Evolutionary conservation across 2,329 filamentous ascomycete species (phyloP), one percentile per base, ranked within the genome.

Genomic region (Daldinia sp.): DNA sequence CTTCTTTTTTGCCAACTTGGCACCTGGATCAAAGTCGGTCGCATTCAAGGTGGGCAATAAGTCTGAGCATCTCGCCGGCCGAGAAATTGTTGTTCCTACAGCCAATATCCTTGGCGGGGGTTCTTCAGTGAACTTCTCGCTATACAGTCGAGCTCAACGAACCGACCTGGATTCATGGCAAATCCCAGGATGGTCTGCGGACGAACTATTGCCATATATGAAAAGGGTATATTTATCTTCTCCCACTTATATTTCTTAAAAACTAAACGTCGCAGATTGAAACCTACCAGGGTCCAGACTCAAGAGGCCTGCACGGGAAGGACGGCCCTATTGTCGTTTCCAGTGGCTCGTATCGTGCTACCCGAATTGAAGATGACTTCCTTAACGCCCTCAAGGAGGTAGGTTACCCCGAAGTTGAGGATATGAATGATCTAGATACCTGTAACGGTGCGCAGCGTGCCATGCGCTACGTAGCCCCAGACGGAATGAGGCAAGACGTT

Each of bases 251-350:
- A 9, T 51, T 15, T 30, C 10, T 15, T 6, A 12, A 4, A 33
- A 30, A 33, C 46, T 51, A 51, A 51, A 33, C 2, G 26, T 18
- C 33, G 15, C 6, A 51, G 46, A 51, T 51, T 33, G 88, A 90
- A 76, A 89, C 86, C 0, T 89, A 86, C 62, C 83, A 87, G 69
- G 82, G 84, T 4, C 74, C 79, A 30, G 84, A 81, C 59, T 74
- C 81, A 5, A 75, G 80, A 54, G 78, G 79, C 5, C 68, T 80
- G 1, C 88, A 90, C 71, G 88, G 88, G 12, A 75, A 80, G 42
- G 76, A 83, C 26, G 88, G 89, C 0, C 88, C 88, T 0, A 81
- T 90, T 10, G 79, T 87, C 30, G 76, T 91, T 28, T 87, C 86
- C 0, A 80, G 82, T 26, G 85, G 87, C 18, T 82, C 83, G 0